Base-by-base conservation (phyloP, 345 rosid species). In the Brassica juncea region DNA sequence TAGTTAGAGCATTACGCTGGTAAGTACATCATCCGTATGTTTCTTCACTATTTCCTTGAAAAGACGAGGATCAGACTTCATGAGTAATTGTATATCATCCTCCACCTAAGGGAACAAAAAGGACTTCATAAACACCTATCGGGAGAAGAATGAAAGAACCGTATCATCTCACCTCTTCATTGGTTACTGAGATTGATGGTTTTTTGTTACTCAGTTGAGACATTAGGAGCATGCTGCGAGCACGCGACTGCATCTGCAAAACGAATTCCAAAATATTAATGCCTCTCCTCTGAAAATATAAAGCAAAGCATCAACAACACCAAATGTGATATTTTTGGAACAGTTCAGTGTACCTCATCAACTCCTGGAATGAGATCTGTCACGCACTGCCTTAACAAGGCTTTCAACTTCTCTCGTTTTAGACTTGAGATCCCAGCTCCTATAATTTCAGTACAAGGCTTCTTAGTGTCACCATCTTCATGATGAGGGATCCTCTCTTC, bases 221-320 rank as follows among this genome's bases (percentile, higher is more conserved):
- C 59, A 67, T 73, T 39, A 25, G 28, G 21, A 3, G 11, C 71
- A 73, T 15, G 16, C 16, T 4, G 10, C 16, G 16, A 67, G 59
- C 68, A 61, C 75, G 79, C 2, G 71, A 59, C 67, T 74, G 79
- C 52, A 80, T 74, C 83, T 80, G 79, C 34, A 59, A 74, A 69
- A 74, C 49, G 3, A 74, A 49, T 35, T 37, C 30, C 35, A 61
- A 11, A 68, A 7, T 14, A 62, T 61, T 6, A 54, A 49, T 2
- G 32, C 10, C 59, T 58, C 73, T 66, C 44, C 7, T 27, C 7
- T 6, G 3, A 75, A 75, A 25, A 55, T 4, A 16, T 25, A 55
- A 59, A 27, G 44, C 60, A 5, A 68, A 58, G 6, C 61, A 9
- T 63, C 60, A 66, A 32, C 70, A 59, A 27, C 64, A 72, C 63